Evolutionary conservation across 306 rosid genomes (phyloP), one percentile per base, ranked within the genome.

Genomic region (Sesbania bispinosa): DNA sequence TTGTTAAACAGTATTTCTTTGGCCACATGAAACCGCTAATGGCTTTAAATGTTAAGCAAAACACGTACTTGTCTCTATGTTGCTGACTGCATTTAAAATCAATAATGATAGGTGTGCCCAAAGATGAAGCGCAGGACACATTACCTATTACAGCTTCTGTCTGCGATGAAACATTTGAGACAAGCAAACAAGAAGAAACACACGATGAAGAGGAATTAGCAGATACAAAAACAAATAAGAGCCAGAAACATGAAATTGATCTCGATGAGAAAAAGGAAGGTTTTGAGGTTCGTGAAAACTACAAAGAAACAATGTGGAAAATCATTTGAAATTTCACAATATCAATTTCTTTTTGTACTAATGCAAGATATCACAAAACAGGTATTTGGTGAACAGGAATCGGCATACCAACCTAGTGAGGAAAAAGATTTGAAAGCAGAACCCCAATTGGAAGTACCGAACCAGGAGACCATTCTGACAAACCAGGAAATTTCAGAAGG

Each of bases 131-230:
- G 27, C 61, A 13, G 19, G 1, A 4, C 46, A 32, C 26, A 5
- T 5, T 60, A 9, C 39, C 29, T 19, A 27, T 7, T 6, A 46
- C 1, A 27, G 43, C 43, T 69, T 42, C 8, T 35, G 57, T 67
- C 5, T 4, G 23, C 33, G 47, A 53, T 27, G 45, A 74, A 45
- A 2, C 48, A 32, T 13, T 32, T 14, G 76, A n/a, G n/a, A n/a
- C n/a, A n/a, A n/a, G n/a, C n/a, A n/a, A n/a, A n/a, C n/a, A n/a
- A n/a, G n/a, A n/a, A n/a, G n/a, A n/a, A n/a, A n/a, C n/a, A n/a
- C n/a, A n/a, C n/a, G n/a, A 52, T 24, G 80, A 78, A 24, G 81
- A 38, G 15, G 74, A 74, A 61, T 32, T 14, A 29, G 21, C 65
- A 26, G 58, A 39, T 2, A 52, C 10, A 23, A 33, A 36, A 18